Evolutionary conservation across 1,284 basidiomycete genomes (phyloP), one percentile per base, ranked within the genome.

Genomic region (Wallemia ichthyophaga): DNA sequence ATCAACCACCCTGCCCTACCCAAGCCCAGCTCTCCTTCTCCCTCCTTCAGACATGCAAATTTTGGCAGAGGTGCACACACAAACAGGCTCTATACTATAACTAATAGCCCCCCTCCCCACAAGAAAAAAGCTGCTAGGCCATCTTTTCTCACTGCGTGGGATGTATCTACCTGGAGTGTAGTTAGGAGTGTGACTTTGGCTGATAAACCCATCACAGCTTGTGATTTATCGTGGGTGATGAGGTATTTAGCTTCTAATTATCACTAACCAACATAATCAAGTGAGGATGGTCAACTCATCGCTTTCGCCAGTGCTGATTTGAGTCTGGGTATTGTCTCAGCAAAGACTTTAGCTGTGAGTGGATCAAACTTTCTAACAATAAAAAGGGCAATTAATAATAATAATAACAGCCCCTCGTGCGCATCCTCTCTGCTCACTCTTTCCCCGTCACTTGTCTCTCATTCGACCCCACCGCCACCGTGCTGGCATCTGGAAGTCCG

Each of bases 371-470:
- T 56, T 57, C 27, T 28, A 54, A 24, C 17, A 27, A 13, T 56
- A 24, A 27, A 19, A 17, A 17, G 7, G 28, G 17, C 28, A 31
- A n/a, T n/a, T n/a, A n/a, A n/a, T n/a, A n/a, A n/a, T n/a, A n/a
- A n/a, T 17, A 24, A 25, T 9, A n/a, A 23, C 27, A 94, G 87
- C 87, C 89, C 0, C 70, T 91, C 9, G 71, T 87, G 28, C 81
- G 81, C 28, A 91, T 98, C 61, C 74, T 95, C 57, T 85, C 87
- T 68, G 85, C 91, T 0, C 94, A 98, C 69, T 86, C 89, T 63
- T 92, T 98, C 69, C 87, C 94, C 1, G 79, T 87, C 1, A 98
- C 92, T 0, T 81, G 83, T 1, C 71, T 98, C 60, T 78, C 77
- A 60, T 96, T 98, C 73, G 91, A 83, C 67, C 83, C 87, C 0